Evolutionary conservation across 306 rosid genomes (phyloP).

Genomic region (Argentina anserina): DNA sequence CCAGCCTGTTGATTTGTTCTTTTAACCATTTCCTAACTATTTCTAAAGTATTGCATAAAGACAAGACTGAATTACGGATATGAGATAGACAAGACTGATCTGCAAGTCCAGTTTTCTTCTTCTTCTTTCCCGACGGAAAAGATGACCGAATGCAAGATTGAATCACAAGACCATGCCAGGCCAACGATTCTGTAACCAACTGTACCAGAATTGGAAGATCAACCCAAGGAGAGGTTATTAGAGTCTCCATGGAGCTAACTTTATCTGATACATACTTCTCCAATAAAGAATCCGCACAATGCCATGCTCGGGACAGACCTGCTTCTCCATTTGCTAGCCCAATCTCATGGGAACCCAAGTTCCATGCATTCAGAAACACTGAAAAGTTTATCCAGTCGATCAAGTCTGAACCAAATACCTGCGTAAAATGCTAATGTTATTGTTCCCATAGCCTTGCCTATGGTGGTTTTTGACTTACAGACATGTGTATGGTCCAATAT

Average conservation of each 20-base stretch:
- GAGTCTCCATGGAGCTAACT: slow-evolving; percentile 43
- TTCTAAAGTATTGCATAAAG: slow-evolving; percentile 48
- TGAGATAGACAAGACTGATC: slow-evolving; percentile 42
- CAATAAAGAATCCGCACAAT: slow-evolving; percentile 56
- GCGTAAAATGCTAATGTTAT: slow-evolving; percentile 22
- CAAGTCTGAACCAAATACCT: slow-evolving; percentile 71
- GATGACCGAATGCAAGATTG: slow-evolving; percentile 72
- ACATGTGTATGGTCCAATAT: not conserved
- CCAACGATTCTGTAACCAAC: slow-evolving; percentile 80
- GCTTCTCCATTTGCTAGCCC: slow-evolving; percentile 40
- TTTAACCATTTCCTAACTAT: slow-evolving; percentile 54
- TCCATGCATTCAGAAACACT: slow-evolving; percentile 83
- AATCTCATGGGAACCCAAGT: slow-evolving; percentile 62
- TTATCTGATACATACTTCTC: slow-evolving; percentile 55
- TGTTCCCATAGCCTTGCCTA: not conserved
- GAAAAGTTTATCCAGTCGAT: slow-evolving; percentile 86
- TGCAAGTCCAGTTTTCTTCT: slow-evolving; percentile 68
- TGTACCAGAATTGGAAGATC: slow-evolving; percentile 57
- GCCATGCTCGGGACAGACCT: slow-evolving; percentile 45
- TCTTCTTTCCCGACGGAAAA: slow-evolving; percentile 80
- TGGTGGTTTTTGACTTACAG: not conserved
- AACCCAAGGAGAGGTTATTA: slow-evolving; percentile 47
- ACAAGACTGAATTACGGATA: slow-evolving; percentile 51
- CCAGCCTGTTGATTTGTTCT: slow-evolving; percentile 52
- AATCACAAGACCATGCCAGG: slow-evolving; percentile 88